Base-by-base conservation (phyloP, 2,329 filamentous ascomycete genomes). In the Fusarium sarcochroum region DNA sequence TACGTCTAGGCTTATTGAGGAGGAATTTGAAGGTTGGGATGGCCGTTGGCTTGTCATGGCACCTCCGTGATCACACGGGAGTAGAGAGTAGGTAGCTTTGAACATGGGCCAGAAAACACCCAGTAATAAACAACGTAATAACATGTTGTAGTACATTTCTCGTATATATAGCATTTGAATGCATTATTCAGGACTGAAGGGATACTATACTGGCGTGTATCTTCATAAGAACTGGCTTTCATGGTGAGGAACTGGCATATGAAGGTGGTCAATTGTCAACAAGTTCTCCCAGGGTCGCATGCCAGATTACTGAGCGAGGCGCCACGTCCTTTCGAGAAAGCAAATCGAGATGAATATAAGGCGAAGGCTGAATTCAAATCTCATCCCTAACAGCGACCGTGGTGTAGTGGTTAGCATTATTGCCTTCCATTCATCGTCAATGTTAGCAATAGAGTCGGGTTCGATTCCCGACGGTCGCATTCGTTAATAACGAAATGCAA, bases 31-130 rank as follows among this genome's bases (percentile, higher is more conserved):
- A 6, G 53, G 48, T 4, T 73, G 61, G 55, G 45, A 46, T 5
- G 63, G 70, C 0, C 58, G 15, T 11, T 73, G 70, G 70, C 25
- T 70, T 14, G 34, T 73, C 1, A 73, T 73, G 70, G 68, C 57
- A 2, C 66, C 70, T 6, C 70, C 66, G 2, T 60, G 14, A n/a
- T 14, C 21, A 20, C 18, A 8, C 14, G 14, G 14, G 25, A 27
- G 25, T 27, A 9, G 25, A 27, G 25, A 27, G 25, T 27, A 27
- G 9, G 25, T 27, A 27, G 9, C 25, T 27, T 27, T 9, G 7
- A 10, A 10, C 25, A 27, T 27, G 2, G 7, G 9, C 25, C 25
- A 27, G 25, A 27, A 27, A 30, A 30, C 10, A 30, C 1, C 10
- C 10, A 30, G 27, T 10, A 13, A 11, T 30, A 30, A 30, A 23